Evolutionary conservation across 1,284 basidiomycete genomes (phyloP), one percentile per base, ranked within the genome.

Genomic region (Mycena citricolor): DNA sequence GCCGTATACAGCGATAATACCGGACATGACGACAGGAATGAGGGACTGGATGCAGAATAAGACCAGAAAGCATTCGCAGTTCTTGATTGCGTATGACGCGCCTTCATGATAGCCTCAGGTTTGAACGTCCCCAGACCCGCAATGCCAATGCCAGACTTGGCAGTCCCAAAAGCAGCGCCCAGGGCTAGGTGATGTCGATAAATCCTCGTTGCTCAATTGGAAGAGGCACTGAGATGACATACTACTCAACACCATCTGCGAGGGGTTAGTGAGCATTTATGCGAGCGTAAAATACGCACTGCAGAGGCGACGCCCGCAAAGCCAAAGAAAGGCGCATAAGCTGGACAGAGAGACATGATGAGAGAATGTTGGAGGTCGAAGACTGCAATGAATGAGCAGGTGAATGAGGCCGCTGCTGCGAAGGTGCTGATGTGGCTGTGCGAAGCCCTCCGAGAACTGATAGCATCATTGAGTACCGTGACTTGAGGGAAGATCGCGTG

Each of bases 91-190:
- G 24, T 8, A 14, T 22, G 16, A 61, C 79, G 58, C 57, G 86
- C 92, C 80, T 92, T 99, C 95, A 99, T 99, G 65, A 99, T 90
- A 53, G 98, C 77, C 59, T 99, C 94, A 47, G 95, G 95, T 61
- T 79, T 90, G 68, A 98, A 94, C 47, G 88, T 86, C 55, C 94
- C 95, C 54, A 99, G 71, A 38, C 95, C 97, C 49, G 95, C 87
- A 64, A 99, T 99, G 42, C 95, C 97, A 59, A 99, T 97, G 35
- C 97, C 97, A 35, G 95, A 81, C 69, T 99, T 99, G 37, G 94
- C 83, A 1, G 97, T 99, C 32, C 97, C 97, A 67, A 92, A 94
- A 14, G 95, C 94, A 51, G 95, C 95, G 54, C 97, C 95, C 33
- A 97, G 73, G 54, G 94, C 86, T 89, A 56, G 19, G 50, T 29